Evolutionary conservation across 2,329 filamentous ascomycete genomes (phyloP).

Genomic region (Xylaria sp.): DNA sequence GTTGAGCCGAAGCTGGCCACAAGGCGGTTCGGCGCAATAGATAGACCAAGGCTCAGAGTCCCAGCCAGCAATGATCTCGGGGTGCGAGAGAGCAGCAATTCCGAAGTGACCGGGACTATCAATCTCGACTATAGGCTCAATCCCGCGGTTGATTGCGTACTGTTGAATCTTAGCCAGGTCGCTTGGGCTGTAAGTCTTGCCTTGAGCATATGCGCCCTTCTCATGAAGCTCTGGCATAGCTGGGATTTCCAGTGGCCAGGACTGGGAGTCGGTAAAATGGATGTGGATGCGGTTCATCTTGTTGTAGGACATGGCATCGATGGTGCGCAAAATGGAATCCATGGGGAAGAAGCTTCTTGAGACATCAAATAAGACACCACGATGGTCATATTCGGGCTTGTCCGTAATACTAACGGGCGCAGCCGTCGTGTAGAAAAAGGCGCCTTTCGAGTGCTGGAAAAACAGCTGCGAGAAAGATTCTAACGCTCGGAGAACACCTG

Average conservation of each 20-base stretch:
- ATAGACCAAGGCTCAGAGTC: conserved; percentile 65
- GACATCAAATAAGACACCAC: conserved; percentile 83
- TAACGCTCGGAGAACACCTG: conserved; percentile 77
- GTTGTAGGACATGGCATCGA: conserved; percentile 80
- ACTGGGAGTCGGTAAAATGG: conserved; percentile 85
- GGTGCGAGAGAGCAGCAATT: conserved; percentile 72
- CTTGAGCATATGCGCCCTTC: conserved; percentile 77
- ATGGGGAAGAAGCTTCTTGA: conserved; percentile 77
- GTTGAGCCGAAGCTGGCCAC: conserved; percentile 81
- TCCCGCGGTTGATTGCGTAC: conserved; percentile 75
- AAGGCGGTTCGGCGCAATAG: conserved; percentile 72
- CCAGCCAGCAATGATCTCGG: conserved; percentile 77
- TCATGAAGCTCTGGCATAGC: conserved; percentile 75
- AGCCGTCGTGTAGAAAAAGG: conserved; percentile 72
- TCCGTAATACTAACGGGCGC: conserved; percentile 80
- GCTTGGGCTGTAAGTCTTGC: conserved; percentile 72
- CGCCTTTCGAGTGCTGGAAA: conserved; percentile 72
- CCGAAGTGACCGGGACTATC: conserved; percentile 85
- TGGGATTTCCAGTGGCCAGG: conserved; percentile 86
- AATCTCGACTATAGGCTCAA: conserved; percentile 79
- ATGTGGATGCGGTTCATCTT: conserved; percentile 87
- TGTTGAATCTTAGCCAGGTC: conserved; percentile 75
- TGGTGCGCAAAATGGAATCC: conserved; percentile 75
- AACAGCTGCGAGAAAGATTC: conserved; percentile 85
- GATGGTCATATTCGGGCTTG: conserved; percentile 77